Base-by-base conservation (phyloP, 1,139 yeast species). In the Taiozyma sp. region DNA sequence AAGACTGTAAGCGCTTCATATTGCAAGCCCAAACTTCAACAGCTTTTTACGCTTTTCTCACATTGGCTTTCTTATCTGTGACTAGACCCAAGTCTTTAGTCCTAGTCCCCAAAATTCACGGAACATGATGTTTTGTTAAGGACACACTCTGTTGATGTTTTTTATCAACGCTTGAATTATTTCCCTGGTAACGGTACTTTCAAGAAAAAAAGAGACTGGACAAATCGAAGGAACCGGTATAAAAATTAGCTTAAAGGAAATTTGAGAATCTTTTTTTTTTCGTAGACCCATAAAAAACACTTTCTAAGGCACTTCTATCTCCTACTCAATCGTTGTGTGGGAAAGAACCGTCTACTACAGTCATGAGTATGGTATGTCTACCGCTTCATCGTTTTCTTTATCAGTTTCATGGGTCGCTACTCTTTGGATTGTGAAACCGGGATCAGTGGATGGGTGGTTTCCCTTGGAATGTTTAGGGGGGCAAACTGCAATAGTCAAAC, bases 161-260 rank as follows among this genome's bases (percentile, higher is more conserved):
- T 38, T 38, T 38, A 38, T 38, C 41, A 38, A 38, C 41, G 41
- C 41, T 38, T 16, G 41, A 38, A 19, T 38, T 38, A 38, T 38
- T 38, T 38, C 41, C 41, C 41, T 38, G 41, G 41, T 38, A 38
- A 38, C 41, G 41, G 41, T 38, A 38, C 41, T 38, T 38, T 38
- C 14, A 38, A 38, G 41, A 38, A 38, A 38, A 38, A 38, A 38
- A 38, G 41, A 38, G 41, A 38, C 41, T 38, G 41, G 41, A 38
- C 41, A 38, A 38, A 38, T 38, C 41, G 24, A 38, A 38, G 19
- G 41, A 38, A 38, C 41, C 41, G 24, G 41, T 38, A 38, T 38
- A 38, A 38, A 38, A 38, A 38, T 12, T 38, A 38, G 24, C 24
- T 38, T 19, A 38, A 19, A 24, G 41, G 24, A 38, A 38, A 38